These are phyloP conservation scores for Plasmodium berghei DNA, from an alignment of 169 alveolate species.

Conservation along the genomic window DNA sequence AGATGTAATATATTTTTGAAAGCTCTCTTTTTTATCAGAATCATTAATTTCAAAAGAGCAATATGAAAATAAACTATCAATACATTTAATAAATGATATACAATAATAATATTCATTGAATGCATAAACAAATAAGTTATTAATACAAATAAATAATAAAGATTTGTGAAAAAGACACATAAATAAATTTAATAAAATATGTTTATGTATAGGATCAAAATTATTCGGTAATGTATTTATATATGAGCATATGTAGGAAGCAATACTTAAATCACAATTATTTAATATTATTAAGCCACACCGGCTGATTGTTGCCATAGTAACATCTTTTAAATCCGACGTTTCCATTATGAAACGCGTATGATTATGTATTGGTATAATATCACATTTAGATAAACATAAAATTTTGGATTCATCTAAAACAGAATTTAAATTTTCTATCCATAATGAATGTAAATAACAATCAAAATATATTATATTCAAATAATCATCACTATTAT, in stretches of 20 bases:
- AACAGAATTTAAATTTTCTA: slow-evolving; percentile 98
- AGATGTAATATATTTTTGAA: slow-evolving; percentile 59
- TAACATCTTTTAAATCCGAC: slow-evolving; percentile 95
- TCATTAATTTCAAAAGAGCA: slow-evolving; percentile 60
- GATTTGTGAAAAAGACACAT: slow-evolving; percentile 49
- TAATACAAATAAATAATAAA: slow-evolving; percentile 45
- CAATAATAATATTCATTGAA: slow-evolving; percentile 74
- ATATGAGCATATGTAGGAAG: slow-evolving; percentile 69
- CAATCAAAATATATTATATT: slow-evolving; percentile 99
- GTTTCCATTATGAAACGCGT: slow-evolving; percentile 92
- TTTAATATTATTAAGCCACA: slow-evolving; percentile 98
- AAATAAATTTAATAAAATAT: slow-evolving; percentile 68
- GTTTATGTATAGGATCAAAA: slow-evolving; percentile 71
- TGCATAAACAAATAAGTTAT: slow-evolving; percentile 52
- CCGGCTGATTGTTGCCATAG: slow-evolving; percentile 98
- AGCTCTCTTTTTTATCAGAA: slow-evolving; percentile 45
- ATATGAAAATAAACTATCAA: slow-evolving; percentile 65
- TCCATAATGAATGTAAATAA: slow-evolving; percentile 99
- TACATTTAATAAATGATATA: slow-evolving; percentile 55
- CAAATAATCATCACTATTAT: slow-evolving; percentile 82
- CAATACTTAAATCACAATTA: slow-evolving; percentile 90
- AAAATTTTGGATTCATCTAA: slow-evolving; percentile 98
- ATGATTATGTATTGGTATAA: slow-evolving; percentile 91
- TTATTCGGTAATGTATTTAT: slow-evolving; percentile 48
- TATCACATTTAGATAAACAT: slow-evolving; percentile 97